Evolutionary conservation across 2,329 filamentous ascomycete genomes (phyloP).

Genomic region (Diaporthe humulicola): DNA sequence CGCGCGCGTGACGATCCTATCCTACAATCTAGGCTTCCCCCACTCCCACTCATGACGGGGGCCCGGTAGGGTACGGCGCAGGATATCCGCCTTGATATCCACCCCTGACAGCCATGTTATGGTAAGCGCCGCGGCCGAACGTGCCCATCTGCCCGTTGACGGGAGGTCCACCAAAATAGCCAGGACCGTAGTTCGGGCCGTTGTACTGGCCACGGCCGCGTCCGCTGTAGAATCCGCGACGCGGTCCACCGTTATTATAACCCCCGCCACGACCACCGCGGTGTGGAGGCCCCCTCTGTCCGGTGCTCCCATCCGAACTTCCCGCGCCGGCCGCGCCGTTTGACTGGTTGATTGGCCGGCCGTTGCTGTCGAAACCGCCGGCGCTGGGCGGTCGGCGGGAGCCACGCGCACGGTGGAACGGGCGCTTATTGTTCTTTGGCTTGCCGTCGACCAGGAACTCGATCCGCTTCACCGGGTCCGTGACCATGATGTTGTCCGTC

Average conservation of each 20-base stretch:
- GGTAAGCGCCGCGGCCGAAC: constrained; percentile 12
- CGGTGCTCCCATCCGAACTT: background rate
- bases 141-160: constrained; percentile 18
- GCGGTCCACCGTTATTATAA: constrained; percentile 10
- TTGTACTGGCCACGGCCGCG: constrained; percentile 32
- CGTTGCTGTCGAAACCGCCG: constrained; percentile 38
- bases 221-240: constrained; percentile 26
- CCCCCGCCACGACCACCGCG: constrained; percentile 25
- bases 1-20: background rate
- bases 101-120: constrained; percentile 8
- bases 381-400: background rate
- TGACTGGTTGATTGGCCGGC: background rate
- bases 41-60: background rate
- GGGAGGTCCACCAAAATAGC: constrained; percentile 19
- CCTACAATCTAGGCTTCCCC: background rate
- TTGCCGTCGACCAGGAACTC: constrained; percentile 71
- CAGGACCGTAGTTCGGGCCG: background rate
- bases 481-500: constrained; percentile 72
- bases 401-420: constrained; percentile 48
- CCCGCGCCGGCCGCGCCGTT: background rate
- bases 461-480: constrained; percentile 75
- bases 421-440: constrained; percentile 53
- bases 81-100: constrained; percentile 15
- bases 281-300: constrained; percentile 15
- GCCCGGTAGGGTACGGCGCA: constrained; percentile 23